Percentiles rank a stretch among this genome's conserved stretches.
Conservation (phyloP, 495 filamentous ascomycete species). For the Podospora comata region DNA sequence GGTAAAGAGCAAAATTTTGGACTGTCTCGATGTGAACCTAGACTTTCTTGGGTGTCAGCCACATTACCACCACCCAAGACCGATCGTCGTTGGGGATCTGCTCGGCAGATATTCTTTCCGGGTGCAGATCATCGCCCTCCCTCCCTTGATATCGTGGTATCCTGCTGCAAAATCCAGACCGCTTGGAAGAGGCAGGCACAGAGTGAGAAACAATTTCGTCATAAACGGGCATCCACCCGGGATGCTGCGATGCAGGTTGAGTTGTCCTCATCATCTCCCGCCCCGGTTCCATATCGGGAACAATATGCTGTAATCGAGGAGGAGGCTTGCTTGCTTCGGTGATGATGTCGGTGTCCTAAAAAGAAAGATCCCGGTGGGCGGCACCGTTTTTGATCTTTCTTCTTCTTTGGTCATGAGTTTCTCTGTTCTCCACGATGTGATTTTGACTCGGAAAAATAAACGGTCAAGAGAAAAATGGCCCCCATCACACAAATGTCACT, state of each 20-base stretch:
- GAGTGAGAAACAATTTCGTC: not conserved
- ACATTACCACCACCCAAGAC: not conserved
- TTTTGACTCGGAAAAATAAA: not conserved
- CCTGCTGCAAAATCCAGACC: not conserved
- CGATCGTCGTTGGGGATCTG: not conserved
- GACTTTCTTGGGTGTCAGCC: not conserved
- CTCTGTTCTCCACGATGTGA: not conserved
- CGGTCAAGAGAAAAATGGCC: not conserved
- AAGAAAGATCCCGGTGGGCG: not conserved
- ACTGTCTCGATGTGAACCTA: not conserved
- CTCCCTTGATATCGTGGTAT: not conserved
- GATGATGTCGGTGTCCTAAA: not conserved
- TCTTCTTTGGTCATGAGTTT: not conserved
- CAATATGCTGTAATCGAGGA: too few relatives aligned
- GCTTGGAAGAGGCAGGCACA: not conserved
- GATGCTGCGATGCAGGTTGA: not conserved
- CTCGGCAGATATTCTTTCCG: conserved; percentile 2
- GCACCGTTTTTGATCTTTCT: not conserved
- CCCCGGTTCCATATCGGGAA: too few relatives aligned
- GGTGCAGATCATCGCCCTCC: not conserved
- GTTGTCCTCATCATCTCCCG: not conserved
- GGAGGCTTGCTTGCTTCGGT: not conserved
- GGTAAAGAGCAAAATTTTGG: not conserved
- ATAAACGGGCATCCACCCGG: not conserved
- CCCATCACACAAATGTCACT: too few relatives aligned